These are phyloP conservation scores for Drechmeria coniospora DNA, from an alignment of 2,329 filamentous ascomycete species.

Conservation along the genomic window DNA sequence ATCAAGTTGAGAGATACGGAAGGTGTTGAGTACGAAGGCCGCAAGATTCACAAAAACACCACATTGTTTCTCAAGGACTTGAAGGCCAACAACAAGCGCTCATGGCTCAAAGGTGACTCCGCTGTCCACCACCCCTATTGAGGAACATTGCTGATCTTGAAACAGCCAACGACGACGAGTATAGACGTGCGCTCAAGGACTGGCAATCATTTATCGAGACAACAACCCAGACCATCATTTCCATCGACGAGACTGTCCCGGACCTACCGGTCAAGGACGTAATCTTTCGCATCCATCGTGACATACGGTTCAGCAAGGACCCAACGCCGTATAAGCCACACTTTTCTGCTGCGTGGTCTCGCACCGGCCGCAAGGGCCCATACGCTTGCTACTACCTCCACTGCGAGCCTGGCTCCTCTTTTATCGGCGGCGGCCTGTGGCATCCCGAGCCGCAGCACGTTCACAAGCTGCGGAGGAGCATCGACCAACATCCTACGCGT, in stretches of 20 bases:
- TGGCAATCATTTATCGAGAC: slow-evolving; percentile 66
- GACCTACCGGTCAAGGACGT: slow-evolving; percentile 77
- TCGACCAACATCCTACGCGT: slow-evolving; percentile 56
- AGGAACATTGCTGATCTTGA: slow-evolving; percentile 1
- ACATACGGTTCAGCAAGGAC: slow-evolving; percentile 71
- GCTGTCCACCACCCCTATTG: background rate
- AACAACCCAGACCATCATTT: slow-evolving; percentile 53
- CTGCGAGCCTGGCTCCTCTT: slow-evolving; percentile 54
- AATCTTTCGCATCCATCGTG: slow-evolving; percentile 75
- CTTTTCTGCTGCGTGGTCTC: slow-evolving; percentile 75
- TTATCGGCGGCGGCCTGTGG: slow-evolving; percentile 74
- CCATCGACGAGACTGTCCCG: slow-evolving; percentile 66
- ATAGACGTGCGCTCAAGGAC: slow-evolving; percentile 61
- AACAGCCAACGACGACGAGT: slow-evolving; percentile 64
- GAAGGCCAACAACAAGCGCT: slow-evolving; percentile 41
- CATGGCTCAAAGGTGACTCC: slow-evolving; percentile 43
- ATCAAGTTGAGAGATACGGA: slow-evolving; percentile 19
- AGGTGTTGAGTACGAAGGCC: slow-evolving; percentile 31
- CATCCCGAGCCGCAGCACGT: slow-evolving; percentile 55
- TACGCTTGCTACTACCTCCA: slow-evolving; percentile 86
- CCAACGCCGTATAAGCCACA: slow-evolving; percentile 82
- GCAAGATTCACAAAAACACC: slow-evolving; percentile 41
- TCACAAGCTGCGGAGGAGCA: slow-evolving; percentile 51
- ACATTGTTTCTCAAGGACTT: slow-evolving; percentile 41
- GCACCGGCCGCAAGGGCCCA: slow-evolving; percentile 72